Percentiles rank a stretch among this genome's conserved stretches.
Evolutionary conservation across 2,329 filamentous ascomycete genomes (phyloP).

Genomic region (Pseudogymnoascus sp.): DNA sequence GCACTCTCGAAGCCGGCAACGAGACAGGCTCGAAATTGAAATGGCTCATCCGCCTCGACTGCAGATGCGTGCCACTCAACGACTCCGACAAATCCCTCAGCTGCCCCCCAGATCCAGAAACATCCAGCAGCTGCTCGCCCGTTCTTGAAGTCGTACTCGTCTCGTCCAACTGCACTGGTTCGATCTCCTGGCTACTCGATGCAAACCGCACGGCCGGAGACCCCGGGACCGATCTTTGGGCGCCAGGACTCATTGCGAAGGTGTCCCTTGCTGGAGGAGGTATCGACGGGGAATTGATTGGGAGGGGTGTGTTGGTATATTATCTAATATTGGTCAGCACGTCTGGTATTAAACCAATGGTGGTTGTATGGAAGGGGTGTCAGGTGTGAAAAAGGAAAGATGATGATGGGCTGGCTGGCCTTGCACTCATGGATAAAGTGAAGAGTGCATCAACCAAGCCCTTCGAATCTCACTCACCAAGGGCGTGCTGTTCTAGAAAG

Average conservation of each 20-base stretch:
- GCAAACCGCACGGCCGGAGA: slow-evolving; percentile 62
- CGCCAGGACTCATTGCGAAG: neutral
- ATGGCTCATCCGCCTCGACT: slow-evolving; percentile 75
- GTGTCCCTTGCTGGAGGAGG: neutral
- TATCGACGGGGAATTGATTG: neutral
- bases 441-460: neutral
- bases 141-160: slow-evolving; percentile 20
- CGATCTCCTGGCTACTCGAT: slow-evolving; percentile 63
- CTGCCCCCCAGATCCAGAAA: slow-evolving; percentile 19
- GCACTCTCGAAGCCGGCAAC: slow-evolving; percentile 73
- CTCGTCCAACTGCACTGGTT: slow-evolving; percentile 35
- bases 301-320: neutral
- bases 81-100: slow-evolving; percentile 52
- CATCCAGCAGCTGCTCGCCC: slow-evolving; percentile 22
- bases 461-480: neutral
- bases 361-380: neutral
- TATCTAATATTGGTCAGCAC: neutral
- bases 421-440: neutral
- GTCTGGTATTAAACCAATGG: neutral
- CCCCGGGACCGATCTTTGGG: slow-evolving; percentile 19
- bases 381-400: neutral
- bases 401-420: neutral
- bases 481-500: neutral
- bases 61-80: slow-evolving; percentile 66
- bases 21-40: slow-evolving; percentile 90